These are phyloP conservation scores for Cercospora beticola DNA, from an alignment of 2,329 filamentous ascomycete genomes.

Conservation along the genomic window DNA sequence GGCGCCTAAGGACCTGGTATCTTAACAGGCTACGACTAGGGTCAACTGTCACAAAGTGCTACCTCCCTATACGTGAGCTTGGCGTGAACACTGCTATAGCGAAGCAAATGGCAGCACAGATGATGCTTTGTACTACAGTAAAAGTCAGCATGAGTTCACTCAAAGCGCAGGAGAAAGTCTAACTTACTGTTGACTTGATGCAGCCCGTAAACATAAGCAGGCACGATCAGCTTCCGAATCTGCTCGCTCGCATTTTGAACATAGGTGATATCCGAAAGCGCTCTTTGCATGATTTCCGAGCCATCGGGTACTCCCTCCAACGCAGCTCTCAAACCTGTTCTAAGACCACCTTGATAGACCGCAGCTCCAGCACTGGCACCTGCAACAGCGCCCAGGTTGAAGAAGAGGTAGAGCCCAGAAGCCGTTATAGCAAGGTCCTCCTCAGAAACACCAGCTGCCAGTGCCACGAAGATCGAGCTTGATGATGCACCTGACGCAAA, in stretches of 20 bases:
- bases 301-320: constrained; percentile 36
- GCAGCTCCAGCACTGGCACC: constrained; percentile 44
- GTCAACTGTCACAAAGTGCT: background rate
- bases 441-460: constrained; percentile 49
- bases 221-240: constrained; percentile 28
- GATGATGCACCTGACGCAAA: constrained; percentile 52
- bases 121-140: constrained; percentile 16
- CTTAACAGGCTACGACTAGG: background rate
- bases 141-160: background rate
- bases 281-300: constrained; percentile 43
- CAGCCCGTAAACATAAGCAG: constrained; percentile 30
- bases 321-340: constrained; percentile 34
- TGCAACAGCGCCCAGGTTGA: constrained; percentile 46
- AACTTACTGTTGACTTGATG: constrained; percentile 32
- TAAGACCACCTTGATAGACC: constrained; percentile 41
- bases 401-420: constrained; percentile 49
- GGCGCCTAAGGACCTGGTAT: background rate
- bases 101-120: constrained; percentile 13
- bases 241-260: constrained; percentile 32
- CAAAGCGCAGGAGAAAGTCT: too few species aligned
- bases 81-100: background rate
- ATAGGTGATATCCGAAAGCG: constrained; percentile 44
- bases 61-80: background rate
- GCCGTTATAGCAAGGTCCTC: constrained; percentile 52
- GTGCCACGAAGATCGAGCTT: constrained; percentile 51